Evolutionary conservation across 768 basidiomycete species (phyloP).

Genomic region (Gymnopilus junonius): DNA sequence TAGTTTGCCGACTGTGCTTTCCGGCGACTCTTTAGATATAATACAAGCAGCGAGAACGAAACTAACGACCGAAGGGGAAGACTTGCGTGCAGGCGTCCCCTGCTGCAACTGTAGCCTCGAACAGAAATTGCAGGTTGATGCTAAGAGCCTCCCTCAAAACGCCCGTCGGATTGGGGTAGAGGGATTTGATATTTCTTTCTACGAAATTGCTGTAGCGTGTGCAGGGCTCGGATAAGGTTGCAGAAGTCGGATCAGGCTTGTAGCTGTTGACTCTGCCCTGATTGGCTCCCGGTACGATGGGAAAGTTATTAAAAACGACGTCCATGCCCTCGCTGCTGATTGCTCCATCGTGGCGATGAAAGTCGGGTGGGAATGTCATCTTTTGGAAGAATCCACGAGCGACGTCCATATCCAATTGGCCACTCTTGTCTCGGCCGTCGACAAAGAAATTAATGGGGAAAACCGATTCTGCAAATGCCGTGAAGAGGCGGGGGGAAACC

Average conservation of each 20-base stretch:
- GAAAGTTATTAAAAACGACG: slow-evolving; percentile 10
- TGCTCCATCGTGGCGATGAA: slow-evolving; percentile 21
- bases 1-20: no score
- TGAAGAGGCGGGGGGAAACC: slow-evolving; percentile 26
- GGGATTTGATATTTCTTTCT: slow-evolving; percentile 20
- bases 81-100: slow-evolving; percentile 17
- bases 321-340: not conserved
- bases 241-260: slow-evolving; percentile 21
- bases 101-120: not conserved
- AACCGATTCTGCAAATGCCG: slow-evolving; percentile 22
- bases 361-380: slow-evolving; percentile 23
- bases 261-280: slow-evolving; percentile 22
- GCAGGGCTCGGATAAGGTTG: slow-evolving; percentile 21
- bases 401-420: slow-evolving; percentile 18
- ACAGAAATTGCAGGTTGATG: slow-evolving; percentile 20
- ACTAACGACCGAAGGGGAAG: slow-evolving; percentile 8
- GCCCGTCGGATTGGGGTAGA: slow-evolving; percentile 26
- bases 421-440: slow-evolving; percentile 23
- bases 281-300: slow-evolving; percentile 24
- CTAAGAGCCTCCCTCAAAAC: slow-evolving; percentile 18
- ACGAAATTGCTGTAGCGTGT: slow-evolving; percentile 25
- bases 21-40: no score
- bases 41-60: not conserved
- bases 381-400: slow-evolving; percentile 30
- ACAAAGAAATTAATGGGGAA: slow-evolving; percentile 22